Evolutionary conservation across 2,329 filamentous ascomycete species (phyloP), one percentile per base, ranked within the genome.

Genomic region (Fusarium protoensiforme): DNA sequence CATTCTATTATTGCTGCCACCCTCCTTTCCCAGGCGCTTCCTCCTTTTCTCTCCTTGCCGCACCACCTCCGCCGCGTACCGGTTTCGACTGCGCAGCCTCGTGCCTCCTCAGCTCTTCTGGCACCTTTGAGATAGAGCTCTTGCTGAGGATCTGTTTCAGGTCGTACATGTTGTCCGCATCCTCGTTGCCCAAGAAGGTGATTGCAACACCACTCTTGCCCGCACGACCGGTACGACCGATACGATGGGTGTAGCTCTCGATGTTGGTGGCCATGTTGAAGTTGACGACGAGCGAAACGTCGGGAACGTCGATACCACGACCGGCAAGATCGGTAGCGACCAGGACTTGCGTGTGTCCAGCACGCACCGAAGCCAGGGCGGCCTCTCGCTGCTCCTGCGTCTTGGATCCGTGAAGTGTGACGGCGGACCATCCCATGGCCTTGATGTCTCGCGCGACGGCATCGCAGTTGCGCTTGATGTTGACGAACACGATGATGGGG

Each of bases 381-480:
- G 94, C 94, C 84, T 99, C 96, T 88, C 96, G 92, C 88, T 99
- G 96, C 69, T 98, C 96, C 84, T 99, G 96, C 0, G 96, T 98
- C 84, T 99, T 99, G 85, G 92, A 94, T 72, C 96, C 96, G 85
- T 99, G 96, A 35, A 99, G 86, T 0, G 96, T 98, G 78, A 97
- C 95, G 9, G 93, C 91, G 22, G 91, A 93, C 87, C 95, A 96
- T 77, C 96, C 96, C 91, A 96, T 96, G 61, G 93, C 90, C 80
- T 97, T 96, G 86, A 99, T 96, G 80, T 98, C 96, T 69, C 94
- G 90, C 4, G 96, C 96, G 56, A 99, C 93, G 67, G 94, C 94
- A 81, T 99, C 96, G 85, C 96, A 98, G 85, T 98, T 98, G 77
- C 95, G 93, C 85, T 98, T 98, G 91, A 98, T 98, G 84, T 99